A percentile compares a stretch with the other conserved stretches of the same genome.
Evolutionary conservation across 371 early-diverging fungal genomes (phyloP).

Genomic region (Rhizopus sp.): DNA sequence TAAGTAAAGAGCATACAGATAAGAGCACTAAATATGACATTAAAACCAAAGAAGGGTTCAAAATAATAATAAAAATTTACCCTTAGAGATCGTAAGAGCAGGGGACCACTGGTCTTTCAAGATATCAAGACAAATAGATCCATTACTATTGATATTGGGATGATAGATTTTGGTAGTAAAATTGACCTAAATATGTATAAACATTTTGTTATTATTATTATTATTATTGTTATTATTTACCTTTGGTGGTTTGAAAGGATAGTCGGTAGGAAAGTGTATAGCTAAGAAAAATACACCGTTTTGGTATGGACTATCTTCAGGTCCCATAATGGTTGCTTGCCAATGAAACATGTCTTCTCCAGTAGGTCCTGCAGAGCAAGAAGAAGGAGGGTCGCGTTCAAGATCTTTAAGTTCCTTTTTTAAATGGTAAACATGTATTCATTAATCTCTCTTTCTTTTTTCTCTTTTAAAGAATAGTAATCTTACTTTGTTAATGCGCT

Average conservation of each 20-base stretch:
- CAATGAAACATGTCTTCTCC: slow-evolving; percentile 89
- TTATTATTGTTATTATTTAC: slow-evolving; percentile 24
- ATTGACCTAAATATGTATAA: slow-evolving; percentile 59
- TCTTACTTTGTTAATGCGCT: slow-evolving; percentile 24
- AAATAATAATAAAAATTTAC: slow-evolving; percentile 28
- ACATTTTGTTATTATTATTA: not conserved
- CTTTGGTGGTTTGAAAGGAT: slow-evolving; percentile 99
- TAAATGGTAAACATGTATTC: not conserved
- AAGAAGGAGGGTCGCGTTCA: slow-evolving; percentile 91
- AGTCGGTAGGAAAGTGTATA: slow-evolving; percentile 98
- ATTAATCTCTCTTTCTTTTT: no score
- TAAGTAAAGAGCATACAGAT: slow-evolving; percentile 94
- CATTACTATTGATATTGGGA: slow-evolving; percentile 99
- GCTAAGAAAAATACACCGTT: slow-evolving; percentile 95
- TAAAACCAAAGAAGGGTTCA: slow-evolving; percentile 1
- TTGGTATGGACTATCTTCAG: slow-evolving; percentile 73
- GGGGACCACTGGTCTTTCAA: slow-evolving; percentile 99
- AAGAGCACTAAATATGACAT: slow-evolving; percentile 72
- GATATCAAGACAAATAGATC: slow-evolving; percentile 97
- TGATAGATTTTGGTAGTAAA: slow-evolving; percentile 98
- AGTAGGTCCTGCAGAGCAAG: slow-evolving; percentile 90
- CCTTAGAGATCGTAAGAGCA: slow-evolving; percentile 95
- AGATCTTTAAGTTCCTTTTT: slow-evolving; percentile 90
- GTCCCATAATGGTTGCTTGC: slow-evolving; percentile 96
- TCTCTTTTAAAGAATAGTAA: no score